Percentiles rank a stretch among this genome's conserved stretches.
phyloP scores from a whole-genome alignment of 257 asterid species.

The Perilla frutescens region DNA sequence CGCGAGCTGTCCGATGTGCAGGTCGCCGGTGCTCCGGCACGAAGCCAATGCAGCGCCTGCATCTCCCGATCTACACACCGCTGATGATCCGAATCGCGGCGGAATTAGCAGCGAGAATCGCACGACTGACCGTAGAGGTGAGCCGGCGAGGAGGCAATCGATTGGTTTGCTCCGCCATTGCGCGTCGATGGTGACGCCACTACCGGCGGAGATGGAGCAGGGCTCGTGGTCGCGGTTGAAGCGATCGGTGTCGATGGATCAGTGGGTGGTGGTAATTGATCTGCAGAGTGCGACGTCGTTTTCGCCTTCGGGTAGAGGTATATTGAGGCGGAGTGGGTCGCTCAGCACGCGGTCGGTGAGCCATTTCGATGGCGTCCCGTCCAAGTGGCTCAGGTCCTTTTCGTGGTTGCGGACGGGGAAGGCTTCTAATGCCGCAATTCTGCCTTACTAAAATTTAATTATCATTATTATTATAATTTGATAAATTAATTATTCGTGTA shows the following conservation, averaged over 20 bases:
- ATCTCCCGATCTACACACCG: background rate
- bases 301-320: slow-evolving; percentile 20
- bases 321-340: slow-evolving; percentile 37
- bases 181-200: slow-evolving; percentile 40
- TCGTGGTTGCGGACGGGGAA: slow-evolving; percentile 44
- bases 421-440: slow-evolving; percentile 30
- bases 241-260: slow-evolving; percentile 71
- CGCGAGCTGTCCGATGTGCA: slow-evolving; percentile 64
- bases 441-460: slow-evolving; percentile 44
- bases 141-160: slow-evolving; percentile 10
- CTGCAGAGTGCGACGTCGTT: slow-evolving; percentile 35
- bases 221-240: slow-evolving; percentile 40
- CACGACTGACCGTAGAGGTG: background rate
- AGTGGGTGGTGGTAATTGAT: slow-evolving; percentile 34
- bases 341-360: slow-evolving; percentile 25
- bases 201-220: slow-evolving; percentile 30
- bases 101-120: slow-evolving; percentile 3
- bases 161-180: slow-evolving; percentile 40
- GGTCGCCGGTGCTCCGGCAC: slow-evolving; percentile 45
- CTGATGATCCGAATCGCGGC: background rate
- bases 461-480: background rate
- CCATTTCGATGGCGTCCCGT: slow-evolving; percentile 46
- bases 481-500: background rate
- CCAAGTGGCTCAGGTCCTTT: slow-evolving; percentile 49
- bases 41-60: background rate